Percentiles rank a stretch among this genome's conserved stretches.
Conservation (phyloP, 139 green algal genomes). For the Chlorella ohadii region DNA sequence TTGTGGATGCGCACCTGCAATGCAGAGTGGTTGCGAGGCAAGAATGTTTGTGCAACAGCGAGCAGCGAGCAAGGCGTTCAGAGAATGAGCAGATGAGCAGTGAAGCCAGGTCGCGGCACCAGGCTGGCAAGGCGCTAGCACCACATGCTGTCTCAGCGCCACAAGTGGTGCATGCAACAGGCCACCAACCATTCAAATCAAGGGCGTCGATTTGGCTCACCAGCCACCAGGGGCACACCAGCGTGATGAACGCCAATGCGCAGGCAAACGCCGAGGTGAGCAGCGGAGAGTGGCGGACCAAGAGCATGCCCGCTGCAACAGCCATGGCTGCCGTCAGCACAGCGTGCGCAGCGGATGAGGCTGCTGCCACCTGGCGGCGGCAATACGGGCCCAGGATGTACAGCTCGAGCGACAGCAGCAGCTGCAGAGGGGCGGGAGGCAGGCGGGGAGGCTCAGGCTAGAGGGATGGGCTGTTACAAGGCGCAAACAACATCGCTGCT, state of each 20-base stretch:
- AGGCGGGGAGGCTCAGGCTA: too few relatives aligned
- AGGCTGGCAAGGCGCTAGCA: too few relatives aligned
- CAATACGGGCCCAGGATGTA: constrained; percentile 85
- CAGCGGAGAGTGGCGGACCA: constrained; percentile 42
- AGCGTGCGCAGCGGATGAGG: constrained; percentile 46
- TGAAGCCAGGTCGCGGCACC: too few relatives aligned
- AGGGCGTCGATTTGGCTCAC: not conserved
- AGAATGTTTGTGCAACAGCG: too few relatives aligned
- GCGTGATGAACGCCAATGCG: constrained; percentile 53
- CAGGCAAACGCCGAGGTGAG: constrained; percentile 37
- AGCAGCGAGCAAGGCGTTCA: too few relatives aligned
- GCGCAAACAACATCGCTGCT: too few relatives aligned
- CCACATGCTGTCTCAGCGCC: too few relatives aligned
- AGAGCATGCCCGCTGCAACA: constrained; percentile 36
- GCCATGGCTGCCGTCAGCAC: constrained; percentile 46
- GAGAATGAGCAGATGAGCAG: too few relatives aligned
- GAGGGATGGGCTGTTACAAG: too few relatives aligned
- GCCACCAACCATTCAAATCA: too few relatives aligned
- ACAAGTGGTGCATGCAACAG: too few relatives aligned
- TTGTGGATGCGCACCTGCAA: constrained; percentile 77
- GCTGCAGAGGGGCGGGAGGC: constrained; percentile 51
- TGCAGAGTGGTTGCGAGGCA: too few relatives aligned
- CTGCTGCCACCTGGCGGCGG: constrained; percentile 62
- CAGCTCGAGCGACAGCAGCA: constrained; percentile 84
- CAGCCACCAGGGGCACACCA: constrained; percentile 83